Base-by-base conservation (phyloP, 805 yeast genomes). In the Yarrowia deformans region DNA sequence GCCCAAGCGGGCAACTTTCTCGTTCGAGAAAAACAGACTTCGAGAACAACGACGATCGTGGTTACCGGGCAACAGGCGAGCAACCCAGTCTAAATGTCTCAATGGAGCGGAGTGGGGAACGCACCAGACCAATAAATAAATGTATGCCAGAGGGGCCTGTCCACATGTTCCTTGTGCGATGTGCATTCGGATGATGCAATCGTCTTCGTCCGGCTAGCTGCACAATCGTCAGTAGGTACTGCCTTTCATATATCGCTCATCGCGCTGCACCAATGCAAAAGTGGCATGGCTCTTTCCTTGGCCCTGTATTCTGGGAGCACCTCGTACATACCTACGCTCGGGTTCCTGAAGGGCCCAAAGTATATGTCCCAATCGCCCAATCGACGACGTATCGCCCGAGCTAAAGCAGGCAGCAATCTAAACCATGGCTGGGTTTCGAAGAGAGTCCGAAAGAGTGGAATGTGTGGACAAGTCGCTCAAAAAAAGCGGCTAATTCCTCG, bases 81-180 rank as follows among this genome's bases (percentile, higher is more conserved):
- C 58, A 52, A 52, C 58, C 42, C 58, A 35, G 13, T n/a, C 50
- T 35, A 34, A 52, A 52, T 52, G 58, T 52, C 58, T 52, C 43
- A 52, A 7, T 1, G 23, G 23, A 2, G 6, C 6, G 13, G 39
- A 50, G 54, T 16, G 54, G 29, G 46, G 39, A 40, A 23, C 29
- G 29, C 29, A 23, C 29, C 29, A 23, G 35, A 10, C n/a, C 18
- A 46, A 19, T 5, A 6, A 34, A 50, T 18, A 18, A 10, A 50
- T 35, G n/a, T n/a, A n/a, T n/a, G 56, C 40, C 29, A 29, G 23
- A 18, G 40, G 56, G 40, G 40, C 8, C 5, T 12, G 37, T n/a
- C 54, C 54, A 48, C 54, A 48, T 48, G 16, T 23, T 23, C 14
- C 16, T 8, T 19, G 10, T 8, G 29, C 29, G 3, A 23, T 23